Base-by-base conservation (phyloP, 2,329 filamentous ascomycete species). In the Hypoxylon rubiginosum region DNA sequence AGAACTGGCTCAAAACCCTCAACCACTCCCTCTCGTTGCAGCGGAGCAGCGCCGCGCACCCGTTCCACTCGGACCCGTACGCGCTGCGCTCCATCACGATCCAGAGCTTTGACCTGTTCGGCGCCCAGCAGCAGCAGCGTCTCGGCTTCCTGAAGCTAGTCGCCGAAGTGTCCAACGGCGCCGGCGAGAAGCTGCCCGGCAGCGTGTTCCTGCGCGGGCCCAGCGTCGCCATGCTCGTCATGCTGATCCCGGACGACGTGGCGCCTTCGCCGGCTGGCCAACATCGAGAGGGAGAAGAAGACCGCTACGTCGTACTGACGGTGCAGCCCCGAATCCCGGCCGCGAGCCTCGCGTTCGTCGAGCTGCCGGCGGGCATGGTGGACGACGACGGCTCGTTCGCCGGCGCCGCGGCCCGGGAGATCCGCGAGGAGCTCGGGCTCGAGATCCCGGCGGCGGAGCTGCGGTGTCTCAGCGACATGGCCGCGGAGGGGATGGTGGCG, bases 291-390 rank as follows among this genome's bases (percentile, higher is more conserved):
- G 68, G 72, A 7, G 67, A 65, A 1, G 72, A 72, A 5, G 85
- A 89, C 77, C 82, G 85, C 58, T 84, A 87, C 73, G 87, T 84
- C 7, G 77, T 90, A 1, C 74, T 90, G 56, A 90, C 87, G 0
- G 83, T 89, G 28, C 88, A 90, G 76, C 85, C 88, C 21, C 84
- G 88, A 49, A 74, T 88, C 3, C 80, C 88, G 0, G 85, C 81
- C 0, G 86, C 84, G 1, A 85, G 84, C n/a, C 74, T 90, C 28
- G 77, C 82, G 39, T 83, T 88, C 67, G 79, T 85, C 2, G 85
- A 90, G 74, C 71, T 90, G 11, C 88, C 88, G 0, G 88, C 88
- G 0, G 84, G 86, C 6, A 85, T 89, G 86, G 82, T 89, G 2
- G 84, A 88, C 70, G 82, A 82, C 57, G 74, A 79, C 13, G 85